Conservation (phyloP, 1,284 basidiomycete genomes). For the Cystobasidium sp. region DNA sequence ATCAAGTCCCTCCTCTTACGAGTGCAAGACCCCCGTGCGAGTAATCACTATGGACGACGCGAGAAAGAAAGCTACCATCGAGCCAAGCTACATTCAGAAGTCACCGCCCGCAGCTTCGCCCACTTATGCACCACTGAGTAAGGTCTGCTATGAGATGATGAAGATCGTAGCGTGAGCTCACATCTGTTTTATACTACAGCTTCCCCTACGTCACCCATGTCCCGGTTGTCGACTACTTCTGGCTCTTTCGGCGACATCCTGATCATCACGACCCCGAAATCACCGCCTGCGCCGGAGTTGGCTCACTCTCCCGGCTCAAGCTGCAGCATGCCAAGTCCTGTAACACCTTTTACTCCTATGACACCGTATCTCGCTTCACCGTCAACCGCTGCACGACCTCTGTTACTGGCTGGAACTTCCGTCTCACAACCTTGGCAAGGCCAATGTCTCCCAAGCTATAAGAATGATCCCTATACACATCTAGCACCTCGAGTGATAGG, state of each 20-base stretch:
- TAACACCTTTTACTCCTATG: slow-evolving; percentile 18
- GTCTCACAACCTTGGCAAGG: background rate
- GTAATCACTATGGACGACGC: background rate
- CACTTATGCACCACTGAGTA: background rate
- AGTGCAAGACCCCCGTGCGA: background rate
- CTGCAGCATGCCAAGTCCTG: slow-evolving; percentile 3
- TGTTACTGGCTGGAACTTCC: background rate
- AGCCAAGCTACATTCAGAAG: background rate
- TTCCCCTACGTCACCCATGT: background rate
- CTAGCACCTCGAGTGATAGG: slow-evolving; percentile 11
- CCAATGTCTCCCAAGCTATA: background rate
- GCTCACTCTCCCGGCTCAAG: background rate
- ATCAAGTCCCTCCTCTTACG: background rate
- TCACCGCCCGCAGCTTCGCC: background rate
- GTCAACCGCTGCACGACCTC: slow-evolving; percentile 9
- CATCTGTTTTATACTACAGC: background rate
- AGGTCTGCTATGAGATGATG: background rate
- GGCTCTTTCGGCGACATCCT: background rate
- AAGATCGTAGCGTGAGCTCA: background rate
- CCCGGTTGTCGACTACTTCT: background rate
- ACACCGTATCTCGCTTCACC: slow-evolving; percentile 2
- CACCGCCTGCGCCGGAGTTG: background rate
- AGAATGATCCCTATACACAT: background rate
- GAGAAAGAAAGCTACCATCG: background rate
- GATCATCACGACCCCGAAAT: background rate